These are phyloP conservation scores for Lipomyces orientalis DNA, from an alignment of 805 yeast genomes.

Conservation along the genomic window DNA sequence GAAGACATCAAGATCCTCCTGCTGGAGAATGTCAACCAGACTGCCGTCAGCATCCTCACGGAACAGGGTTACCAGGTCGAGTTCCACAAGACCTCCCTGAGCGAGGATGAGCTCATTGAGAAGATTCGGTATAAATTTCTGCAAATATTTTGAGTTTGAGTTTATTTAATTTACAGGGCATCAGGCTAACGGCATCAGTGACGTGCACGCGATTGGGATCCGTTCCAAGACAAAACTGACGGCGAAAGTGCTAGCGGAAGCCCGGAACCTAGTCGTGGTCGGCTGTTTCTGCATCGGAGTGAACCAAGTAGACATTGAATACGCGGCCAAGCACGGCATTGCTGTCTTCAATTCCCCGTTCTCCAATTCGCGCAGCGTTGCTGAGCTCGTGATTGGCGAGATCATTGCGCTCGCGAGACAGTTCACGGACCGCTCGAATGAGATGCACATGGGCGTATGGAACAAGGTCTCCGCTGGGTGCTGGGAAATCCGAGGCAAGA, in stretches of 20 bases:
- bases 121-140: slow-evolving; percentile 60
- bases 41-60: slow-evolving; percentile 84
- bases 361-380: slow-evolving; percentile 97
- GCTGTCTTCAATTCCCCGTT: slow-evolving; percentile 98
- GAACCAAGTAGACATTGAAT: slow-evolving; percentile 92
- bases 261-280: slow-evolving; percentile 84
- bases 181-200: slow-evolving; percentile 43
- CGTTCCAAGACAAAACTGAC: slow-evolving; percentile 95
- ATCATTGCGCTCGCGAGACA: slow-evolving; percentile 94
- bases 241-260: slow-evolving; percentile 76
- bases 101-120: slow-evolving; percentile 92
- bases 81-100: slow-evolving; percentile 83
- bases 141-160: background rate
- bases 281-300: slow-evolving; percentile 99
- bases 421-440: slow-evolving; percentile 94
- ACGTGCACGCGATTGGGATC: slow-evolving; percentile 96
- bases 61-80: slow-evolving; percentile 97
- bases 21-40: slow-evolving; percentile 89
- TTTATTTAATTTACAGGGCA: background rate
- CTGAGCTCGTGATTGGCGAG: slow-evolving; percentile 95
- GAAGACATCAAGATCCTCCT: slow-evolving; percentile 92
- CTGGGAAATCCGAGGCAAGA: slow-evolving; percentile 99
- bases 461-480: slow-evolving; percentile 93
- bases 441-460: slow-evolving; percentile 96
- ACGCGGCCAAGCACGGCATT: slow-evolving; percentile 89